phyloP scores from a whole-genome alignment of 495 filamentous ascomycete species.

The Hypoxylon subgilvum region DNA sequence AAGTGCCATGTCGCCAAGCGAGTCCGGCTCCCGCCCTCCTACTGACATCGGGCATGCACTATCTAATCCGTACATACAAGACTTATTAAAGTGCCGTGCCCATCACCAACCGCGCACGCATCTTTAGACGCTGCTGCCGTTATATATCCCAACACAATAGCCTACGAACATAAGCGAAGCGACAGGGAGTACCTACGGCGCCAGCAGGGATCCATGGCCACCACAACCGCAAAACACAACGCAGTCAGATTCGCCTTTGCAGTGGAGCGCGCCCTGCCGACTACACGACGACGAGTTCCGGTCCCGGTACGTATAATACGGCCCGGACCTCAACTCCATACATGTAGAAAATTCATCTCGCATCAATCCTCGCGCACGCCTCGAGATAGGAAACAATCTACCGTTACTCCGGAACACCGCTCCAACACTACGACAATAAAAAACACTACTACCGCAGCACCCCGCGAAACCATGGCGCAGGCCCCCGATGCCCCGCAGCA shows the following conservation, averaged over 20 bases:
- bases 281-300: conserved; percentile 19
- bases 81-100: too few species aligned
- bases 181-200: too few species aligned
- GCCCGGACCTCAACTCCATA: conserved; percentile 2
- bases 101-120: too few species aligned
- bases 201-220: conserved; percentile 8
- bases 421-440: not conserved
- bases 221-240: not conserved
- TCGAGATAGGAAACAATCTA: not conserved
- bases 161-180: too few species aligned
- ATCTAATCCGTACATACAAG: too few species aligned
- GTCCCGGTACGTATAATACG: conserved; percentile 24
- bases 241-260: not conserved
- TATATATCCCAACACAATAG: too few species aligned
- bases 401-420: not conserved
- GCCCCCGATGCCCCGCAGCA: conserved; percentile 24
- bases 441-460: not conserved
- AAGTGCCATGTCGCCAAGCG: too few species aligned
- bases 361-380: not conserved
- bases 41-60: too few species aligned
- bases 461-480: not conserved
- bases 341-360: too few species aligned
- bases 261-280: conserved; percentile 18
- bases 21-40: too few species aligned
- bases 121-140: too few species aligned